phyloP scores from a whole-genome alignment of 139 green algal species.

The Pleodorina starrii region DNA sequence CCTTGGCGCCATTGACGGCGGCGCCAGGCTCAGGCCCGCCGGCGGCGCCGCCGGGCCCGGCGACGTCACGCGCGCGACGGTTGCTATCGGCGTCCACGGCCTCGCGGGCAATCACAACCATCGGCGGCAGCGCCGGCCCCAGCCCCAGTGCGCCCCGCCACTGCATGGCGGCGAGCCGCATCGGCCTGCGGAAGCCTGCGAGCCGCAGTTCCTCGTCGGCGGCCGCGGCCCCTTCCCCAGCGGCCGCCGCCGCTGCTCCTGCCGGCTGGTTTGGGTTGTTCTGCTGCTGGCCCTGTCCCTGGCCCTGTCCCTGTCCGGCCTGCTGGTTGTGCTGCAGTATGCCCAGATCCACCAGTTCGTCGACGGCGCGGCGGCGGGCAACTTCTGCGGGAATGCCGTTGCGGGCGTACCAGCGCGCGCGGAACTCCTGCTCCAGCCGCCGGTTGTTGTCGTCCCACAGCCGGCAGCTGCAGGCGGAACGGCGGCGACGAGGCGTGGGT shows the following conservation, averaged over 20 bases:
- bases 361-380: constrained; percentile 8
- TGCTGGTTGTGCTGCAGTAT: neutral
- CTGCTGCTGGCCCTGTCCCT: neutral
- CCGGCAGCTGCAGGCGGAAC: neutral
- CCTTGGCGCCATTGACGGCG: too few species aligned
- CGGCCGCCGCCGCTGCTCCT: neutral
- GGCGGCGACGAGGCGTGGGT: neutral
- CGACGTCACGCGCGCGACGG: neutral
- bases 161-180: neutral
- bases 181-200: too few species aligned
- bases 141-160: neutral
- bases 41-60: too few species aligned
- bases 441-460: constrained; percentile 46
- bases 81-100: neutral
- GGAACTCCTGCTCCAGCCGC: constrained; percentile 33
- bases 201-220: too few species aligned
- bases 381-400: neutral
- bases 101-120: neutral
- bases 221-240: neutral
- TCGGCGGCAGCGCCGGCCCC: too few species aligned
- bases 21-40: too few species aligned
- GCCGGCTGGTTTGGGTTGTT: neutral
- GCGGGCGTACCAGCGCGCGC: neutral
- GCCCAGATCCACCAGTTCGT: neutral
- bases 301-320: neutral